Conservation (phyloP, 2,329 filamentous ascomycete genomes). For the Hypocreales sp. region DNA sequence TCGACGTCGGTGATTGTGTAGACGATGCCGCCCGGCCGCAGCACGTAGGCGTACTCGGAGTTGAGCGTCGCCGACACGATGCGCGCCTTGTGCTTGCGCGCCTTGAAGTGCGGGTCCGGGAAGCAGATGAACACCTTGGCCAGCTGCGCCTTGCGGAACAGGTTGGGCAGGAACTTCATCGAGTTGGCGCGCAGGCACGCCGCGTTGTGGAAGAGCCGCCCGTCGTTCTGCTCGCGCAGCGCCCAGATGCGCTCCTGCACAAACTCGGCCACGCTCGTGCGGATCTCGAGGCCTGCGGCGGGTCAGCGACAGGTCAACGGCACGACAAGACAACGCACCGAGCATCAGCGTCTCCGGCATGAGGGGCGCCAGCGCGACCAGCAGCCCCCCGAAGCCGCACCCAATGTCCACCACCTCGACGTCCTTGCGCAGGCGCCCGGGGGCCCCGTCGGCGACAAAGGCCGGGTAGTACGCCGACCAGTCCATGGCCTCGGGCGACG, state of each 20-base stretch:
- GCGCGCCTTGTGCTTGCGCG: slow-evolving; percentile 88
- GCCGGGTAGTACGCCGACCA: slow-evolving; percentile 77
- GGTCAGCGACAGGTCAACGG: too few relatives aligned
- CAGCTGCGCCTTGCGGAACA: slow-evolving; percentile 71
- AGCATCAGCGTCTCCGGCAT: slow-evolving; percentile 73
- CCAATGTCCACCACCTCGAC: slow-evolving; percentile 94
- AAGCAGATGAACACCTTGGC: slow-evolving; percentile 95
- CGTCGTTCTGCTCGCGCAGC: slow-evolving; percentile 49
- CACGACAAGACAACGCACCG: too few relatives aligned
- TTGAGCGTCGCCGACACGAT: slow-evolving; percentile 83
- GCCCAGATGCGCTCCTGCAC: slow-evolving; percentile 79
- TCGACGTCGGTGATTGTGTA: slow-evolving; percentile 98
- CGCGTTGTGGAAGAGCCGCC: slow-evolving; percentile 63
- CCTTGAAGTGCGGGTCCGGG: slow-evolving; percentile 95
- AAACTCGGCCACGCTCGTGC: slow-evolving; percentile 77
- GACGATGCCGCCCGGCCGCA: slow-evolving; percentile 69
- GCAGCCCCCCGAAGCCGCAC: slow-evolving; percentile 84
- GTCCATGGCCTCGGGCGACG: slow-evolving; percentile 71
- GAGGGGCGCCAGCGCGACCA: slow-evolving; percentile 69
- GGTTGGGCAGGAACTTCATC: slow-evolving; percentile 99
- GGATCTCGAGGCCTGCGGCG: slow-evolving; percentile 69
- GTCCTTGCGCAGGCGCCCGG: slow-evolving; percentile 31
- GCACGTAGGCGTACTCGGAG: slow-evolving; percentile 82
- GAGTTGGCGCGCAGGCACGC: slow-evolving; percentile 83
- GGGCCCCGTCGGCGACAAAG: slow-evolving; percentile 33